phyloP scores from a whole-genome alignment of 805 yeast genomes.

The Helenozyma rhizophorensis region DNA sequence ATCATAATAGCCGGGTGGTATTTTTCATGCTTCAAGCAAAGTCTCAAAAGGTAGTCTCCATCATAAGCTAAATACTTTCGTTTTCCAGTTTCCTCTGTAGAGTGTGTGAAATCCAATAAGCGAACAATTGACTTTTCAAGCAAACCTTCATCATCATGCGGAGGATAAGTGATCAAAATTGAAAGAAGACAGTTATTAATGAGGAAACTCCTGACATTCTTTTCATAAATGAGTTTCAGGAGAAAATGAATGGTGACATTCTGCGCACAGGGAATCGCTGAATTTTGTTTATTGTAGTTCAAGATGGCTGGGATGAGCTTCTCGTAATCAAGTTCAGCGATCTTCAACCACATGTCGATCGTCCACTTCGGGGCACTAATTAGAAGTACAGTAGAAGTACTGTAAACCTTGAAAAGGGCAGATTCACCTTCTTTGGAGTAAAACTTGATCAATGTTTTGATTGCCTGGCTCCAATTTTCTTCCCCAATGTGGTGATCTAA shows the following conservation, averaged over 20 bases:
- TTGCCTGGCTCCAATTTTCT: constrained; percentile 71
- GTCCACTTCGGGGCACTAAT: constrained; percentile 66
- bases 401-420: constrained; percentile 45
- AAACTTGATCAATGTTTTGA: constrained; percentile 50
- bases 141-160: constrained; percentile 35
- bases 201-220: constrained; percentile 36
- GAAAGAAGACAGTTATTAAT: constrained; percentile 71
- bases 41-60: constrained; percentile 66
- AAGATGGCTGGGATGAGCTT: constrained; percentile 73
- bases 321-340: constrained; percentile 50
- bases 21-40: constrained; percentile 59
- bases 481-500: constrained; percentile 63
- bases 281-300: constrained; percentile 52
- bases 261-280: constrained; percentile 35
- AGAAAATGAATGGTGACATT: constrained; percentile 70
- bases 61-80: too few species aligned
- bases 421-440: constrained; percentile 36
- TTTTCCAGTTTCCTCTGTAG: too few species aligned
- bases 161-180: constrained; percentile 49
- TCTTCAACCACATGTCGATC: constrained; percentile 72
- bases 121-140: too few species aligned
- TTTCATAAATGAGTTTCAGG: constrained; percentile 41
- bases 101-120: too few species aligned
- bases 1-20: constrained; percentile 67
- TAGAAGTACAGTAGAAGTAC: constrained; percentile 64